Evolutionary conservation across 441 rosid species (phyloP).

Genomic region (Brassica balearica): DNA sequence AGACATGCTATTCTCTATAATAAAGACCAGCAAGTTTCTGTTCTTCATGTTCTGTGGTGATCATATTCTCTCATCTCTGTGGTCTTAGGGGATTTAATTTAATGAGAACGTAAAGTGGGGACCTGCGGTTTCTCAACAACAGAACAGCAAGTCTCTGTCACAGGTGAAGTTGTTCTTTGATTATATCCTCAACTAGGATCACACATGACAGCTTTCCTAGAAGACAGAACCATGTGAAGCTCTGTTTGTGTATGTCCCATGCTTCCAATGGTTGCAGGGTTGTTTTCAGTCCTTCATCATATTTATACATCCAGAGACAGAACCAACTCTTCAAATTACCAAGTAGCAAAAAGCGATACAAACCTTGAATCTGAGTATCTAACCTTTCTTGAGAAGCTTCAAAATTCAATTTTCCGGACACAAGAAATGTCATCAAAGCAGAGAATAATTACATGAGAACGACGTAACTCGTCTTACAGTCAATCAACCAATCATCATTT

Average conservation of each 20-base stretch:
- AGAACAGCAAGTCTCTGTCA: too few relatives aligned
- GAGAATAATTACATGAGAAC: too few relatives aligned
- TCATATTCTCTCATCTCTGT: too few relatives aligned
- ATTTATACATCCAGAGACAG: constrained; percentile 22
- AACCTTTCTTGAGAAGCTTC: too few relatives aligned
- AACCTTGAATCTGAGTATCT: constrained; percentile 2
- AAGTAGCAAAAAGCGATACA: not conserved
- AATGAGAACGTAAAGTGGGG: too few relatives aligned
- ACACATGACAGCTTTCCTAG: not conserved
- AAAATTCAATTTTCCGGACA: too few relatives aligned
- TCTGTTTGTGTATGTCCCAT: constrained; percentile 27
- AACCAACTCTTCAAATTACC: constrained; percentile 26
- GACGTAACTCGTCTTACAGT: not conserved
- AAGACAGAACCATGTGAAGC: constrained; percentile 32
- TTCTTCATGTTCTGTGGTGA: too few relatives aligned
- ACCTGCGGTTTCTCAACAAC: too few relatives aligned
- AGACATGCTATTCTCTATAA: constrained; percentile 18
- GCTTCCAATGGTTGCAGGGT: not conserved
- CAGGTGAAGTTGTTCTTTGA: too few relatives aligned
- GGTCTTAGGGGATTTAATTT: too few relatives aligned
- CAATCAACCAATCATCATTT: not conserved
- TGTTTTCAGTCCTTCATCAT: constrained; percentile 5
- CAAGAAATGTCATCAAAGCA: too few relatives aligned
- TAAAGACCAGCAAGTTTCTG: not conserved
- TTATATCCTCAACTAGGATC: too few relatives aligned